phyloP scores from a whole-genome alignment of 371 early-diverging fungal genomes.

The Parasitella parasitica region DNA sequence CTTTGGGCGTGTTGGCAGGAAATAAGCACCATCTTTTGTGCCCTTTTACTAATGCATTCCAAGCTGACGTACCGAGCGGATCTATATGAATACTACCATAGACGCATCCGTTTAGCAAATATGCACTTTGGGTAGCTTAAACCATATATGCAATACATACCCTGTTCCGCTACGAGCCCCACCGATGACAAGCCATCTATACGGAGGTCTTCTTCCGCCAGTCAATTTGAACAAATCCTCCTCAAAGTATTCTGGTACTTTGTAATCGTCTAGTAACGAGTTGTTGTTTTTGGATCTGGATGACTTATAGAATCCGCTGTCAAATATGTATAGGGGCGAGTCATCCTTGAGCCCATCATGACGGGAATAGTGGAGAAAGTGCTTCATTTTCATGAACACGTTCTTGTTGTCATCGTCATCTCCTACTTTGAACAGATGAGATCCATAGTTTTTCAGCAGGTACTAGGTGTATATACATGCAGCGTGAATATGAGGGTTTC shows the following conservation, averaged over 20 bases:
- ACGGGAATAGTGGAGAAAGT: slow-evolving; percentile 64
- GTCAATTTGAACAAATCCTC: slow-evolving; percentile 75
- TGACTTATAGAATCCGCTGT: slow-evolving; percentile 57
- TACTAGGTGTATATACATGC: slow-evolving; percentile 25
- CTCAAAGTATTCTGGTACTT: slow-evolving; percentile 71
- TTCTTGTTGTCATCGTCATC: slow-evolving; percentile 78
- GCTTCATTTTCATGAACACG: slow-evolving; percentile 73
- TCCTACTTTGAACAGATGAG: slow-evolving; percentile 77
- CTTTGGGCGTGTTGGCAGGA: slow-evolving; percentile 61
- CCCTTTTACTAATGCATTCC: slow-evolving; percentile 64
- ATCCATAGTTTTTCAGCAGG: slow-evolving; percentile 51
- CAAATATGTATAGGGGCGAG: slow-evolving; percentile 85
- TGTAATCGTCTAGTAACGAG: slow-evolving; percentile 64
- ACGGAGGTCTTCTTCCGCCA: slow-evolving; percentile 66
- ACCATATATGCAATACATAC: slow-evolving; percentile 14
- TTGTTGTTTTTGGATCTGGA: slow-evolving; percentile 19
- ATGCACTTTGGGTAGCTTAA: not conserved
- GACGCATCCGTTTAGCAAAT: too few relatives aligned
- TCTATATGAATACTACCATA: slow-evolving; percentile 66
- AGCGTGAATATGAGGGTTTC: too few relatives aligned
- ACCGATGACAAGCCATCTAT: slow-evolving; percentile 69
- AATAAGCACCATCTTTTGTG: slow-evolving; percentile 78
- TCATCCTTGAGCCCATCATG: slow-evolving; percentile 66
- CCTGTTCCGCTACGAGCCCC: slow-evolving; percentile 68
- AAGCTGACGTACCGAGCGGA: slow-evolving; percentile 69